A percentile compares a stretch with the other conserved stretches of the same genome.
Conservation (phyloP, 495 filamentous ascomycete species). For the Xylaria curta region DNA sequence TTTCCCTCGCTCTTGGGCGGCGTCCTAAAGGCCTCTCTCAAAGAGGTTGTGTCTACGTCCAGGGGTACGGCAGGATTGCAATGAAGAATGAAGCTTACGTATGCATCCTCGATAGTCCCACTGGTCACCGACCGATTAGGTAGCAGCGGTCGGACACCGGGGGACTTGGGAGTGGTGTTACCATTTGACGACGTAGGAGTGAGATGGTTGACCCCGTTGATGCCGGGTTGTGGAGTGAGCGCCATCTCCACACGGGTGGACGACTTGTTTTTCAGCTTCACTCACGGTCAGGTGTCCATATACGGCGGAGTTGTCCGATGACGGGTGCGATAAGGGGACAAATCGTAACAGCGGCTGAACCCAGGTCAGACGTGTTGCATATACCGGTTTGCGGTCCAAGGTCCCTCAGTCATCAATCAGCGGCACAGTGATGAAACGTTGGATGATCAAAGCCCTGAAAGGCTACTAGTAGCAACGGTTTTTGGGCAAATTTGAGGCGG, state of each 20-base stretch:
- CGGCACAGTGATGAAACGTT: conserved; percentile 8
- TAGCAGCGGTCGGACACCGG: conserved; percentile 50
- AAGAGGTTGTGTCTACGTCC: conserved; percentile 72
- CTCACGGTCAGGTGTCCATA: conserved; percentile 33
- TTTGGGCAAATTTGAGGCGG: conserved; percentile 22
- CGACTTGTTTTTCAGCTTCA: conserved; percentile 27
- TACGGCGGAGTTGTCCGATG: conserved; percentile 19
- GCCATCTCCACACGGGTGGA: conserved; percentile 42
- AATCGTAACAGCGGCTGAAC: conserved; percentile 3
- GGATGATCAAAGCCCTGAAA: neutral
- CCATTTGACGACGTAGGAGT: conserved; percentile 38
- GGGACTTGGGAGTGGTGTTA: conserved; percentile 37
- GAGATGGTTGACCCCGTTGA: conserved; percentile 40
- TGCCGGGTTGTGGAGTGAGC: conserved; percentile 38
- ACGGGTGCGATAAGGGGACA: neutral
- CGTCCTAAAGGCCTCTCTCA: conserved; percentile 79
- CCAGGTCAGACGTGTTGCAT: conserved; percentile 4
- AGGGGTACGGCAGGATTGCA: conserved; percentile 81
- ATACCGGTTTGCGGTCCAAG: neutral
- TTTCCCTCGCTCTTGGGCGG: conserved; percentile 94
- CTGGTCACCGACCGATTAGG: conserved; percentile 75
- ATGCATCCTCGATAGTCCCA: conserved; percentile 83
- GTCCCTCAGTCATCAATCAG: neutral
- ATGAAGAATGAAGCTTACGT: conserved; percentile 87
- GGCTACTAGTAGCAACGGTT: conserved; percentile 13